Base-by-base conservation (phyloP, 768 basidiomycete species). In the Suillus decipiens region DNA sequence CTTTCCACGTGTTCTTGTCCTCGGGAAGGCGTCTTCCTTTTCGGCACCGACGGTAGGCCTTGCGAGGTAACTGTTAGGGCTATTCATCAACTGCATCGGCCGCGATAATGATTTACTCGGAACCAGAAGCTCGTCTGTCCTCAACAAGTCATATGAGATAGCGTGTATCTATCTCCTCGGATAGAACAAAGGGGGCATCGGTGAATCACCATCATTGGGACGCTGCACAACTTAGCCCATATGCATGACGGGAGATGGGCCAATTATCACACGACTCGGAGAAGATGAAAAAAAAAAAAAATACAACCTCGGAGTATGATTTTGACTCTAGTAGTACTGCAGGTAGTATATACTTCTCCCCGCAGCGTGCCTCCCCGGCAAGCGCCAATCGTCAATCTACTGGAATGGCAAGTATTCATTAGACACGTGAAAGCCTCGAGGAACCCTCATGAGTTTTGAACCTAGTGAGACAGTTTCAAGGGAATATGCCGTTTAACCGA, bases 341-440 rank as follows among this genome's bases (percentile, higher is more conserved):
- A 28, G 28, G 3, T 28, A 37, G 15, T 39, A 33, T 55, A 24
- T n/a, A n/a, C n/a, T n/a, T n/a, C 14, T 39, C 58, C 59, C 58
- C 60, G 50, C 50, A 51, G 31, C 51, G 31, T 33, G 5, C 34
- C 17, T 28, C 41, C 24, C 68, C 66, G 61, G 60, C 42, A 66
- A 59, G 63, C 31, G 58, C 58, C 43, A 50, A 47, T 22, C n/a
- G 10, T n/a, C 43, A 45, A n/a, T 43, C 41, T 37, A 65, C 64
- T 36, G 67, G 66, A 56, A 63, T 54, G 57, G 48, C 62, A 66
- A 59, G 36, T 62, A 55, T 61, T 61, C 17, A 53, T 51, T 53
- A 36, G 45, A 73, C 76, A 75, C 67, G 72, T 67, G 70, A 70
- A 64, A 68, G 67, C 74, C 74, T 75, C 73, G 75, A 75, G 73